These are phyloP conservation scores for Microstroma glucosiphilum DNA, from an alignment of 1,284 basidiomycete genomes.

Conservation along the genomic window DNA sequence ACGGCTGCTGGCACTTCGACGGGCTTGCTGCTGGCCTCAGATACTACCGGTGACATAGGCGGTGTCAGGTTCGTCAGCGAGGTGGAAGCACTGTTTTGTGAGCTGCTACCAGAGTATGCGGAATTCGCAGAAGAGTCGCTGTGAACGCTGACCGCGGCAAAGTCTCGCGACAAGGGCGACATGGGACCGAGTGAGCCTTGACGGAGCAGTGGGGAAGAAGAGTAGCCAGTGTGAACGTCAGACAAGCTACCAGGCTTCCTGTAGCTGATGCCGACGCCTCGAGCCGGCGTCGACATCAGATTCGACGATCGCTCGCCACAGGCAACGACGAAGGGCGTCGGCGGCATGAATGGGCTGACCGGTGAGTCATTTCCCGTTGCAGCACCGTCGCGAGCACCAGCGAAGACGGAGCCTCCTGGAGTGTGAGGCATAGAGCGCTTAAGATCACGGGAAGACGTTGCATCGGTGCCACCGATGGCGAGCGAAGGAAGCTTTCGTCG, in stretches of 20 bases:
- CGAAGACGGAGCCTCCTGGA: constrained; percentile 34
- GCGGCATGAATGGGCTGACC: constrained; percentile 40
- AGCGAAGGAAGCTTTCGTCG: constrained; percentile 7
- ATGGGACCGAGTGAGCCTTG: constrained; percentile 27
- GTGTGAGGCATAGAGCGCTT: constrained; percentile 31
- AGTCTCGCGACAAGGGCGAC: constrained; percentile 33
- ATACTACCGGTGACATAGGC: constrained; percentile 9
- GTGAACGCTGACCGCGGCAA: constrained; percentile 29
- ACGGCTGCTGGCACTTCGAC: too few species aligned
- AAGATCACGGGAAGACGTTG: constrained; percentile 19
- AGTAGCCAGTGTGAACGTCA: constrained; percentile 10
- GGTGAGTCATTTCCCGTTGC: constrained; percentile 26
- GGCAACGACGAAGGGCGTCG: constrained; percentile 27
- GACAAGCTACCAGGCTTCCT: constrained; percentile 9
- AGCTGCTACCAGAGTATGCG: constrained; percentile 25
- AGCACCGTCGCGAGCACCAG: constrained; percentile 39
- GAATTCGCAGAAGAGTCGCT: constrained; percentile 27
- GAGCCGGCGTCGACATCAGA: constrained; percentile 15
- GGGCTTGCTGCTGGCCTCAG: too few species aligned
- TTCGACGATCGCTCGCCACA: constrained; percentile 8
- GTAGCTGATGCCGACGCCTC: not conserved
- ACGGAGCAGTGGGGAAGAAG: constrained; percentile 21
- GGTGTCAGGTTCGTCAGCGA: constrained; percentile 14
- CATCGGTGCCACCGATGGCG: constrained; percentile 22
- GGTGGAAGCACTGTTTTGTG: constrained; percentile 18